Evolutionary conservation across 2,329 filamentous ascomycete genomes (phyloP).

Genomic region (Lasiodiplodia hormozganensis): DNA sequence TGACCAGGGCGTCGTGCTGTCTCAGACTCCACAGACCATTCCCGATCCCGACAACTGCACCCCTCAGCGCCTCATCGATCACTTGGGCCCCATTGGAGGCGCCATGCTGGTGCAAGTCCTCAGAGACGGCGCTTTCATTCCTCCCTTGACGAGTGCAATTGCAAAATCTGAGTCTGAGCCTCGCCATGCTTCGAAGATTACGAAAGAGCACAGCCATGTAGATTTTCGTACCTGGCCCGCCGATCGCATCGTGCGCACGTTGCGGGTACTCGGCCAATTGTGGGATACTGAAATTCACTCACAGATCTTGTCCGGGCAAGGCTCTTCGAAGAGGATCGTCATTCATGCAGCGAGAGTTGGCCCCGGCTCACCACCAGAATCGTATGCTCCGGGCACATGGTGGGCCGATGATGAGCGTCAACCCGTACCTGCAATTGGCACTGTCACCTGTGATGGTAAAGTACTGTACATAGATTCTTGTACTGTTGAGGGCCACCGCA

Average conservation of each 20-base stretch:
- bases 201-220: constrained; percentile 67
- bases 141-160: constrained; percentile 58
- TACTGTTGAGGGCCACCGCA: constrained; percentile 17
- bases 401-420: background rate
- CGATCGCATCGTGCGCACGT: constrained; percentile 60
- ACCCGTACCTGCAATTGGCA: constrained; percentile 5
- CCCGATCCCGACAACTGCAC: constrained; percentile 56
- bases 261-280: constrained; percentile 68
- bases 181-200: constrained; percentile 75
- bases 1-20: constrained; percentile 78
- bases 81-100: constrained; percentile 71
- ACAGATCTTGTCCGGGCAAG: background rate
- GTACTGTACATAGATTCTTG: constrained; percentile 20
- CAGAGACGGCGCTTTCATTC: constrained; percentile 67
- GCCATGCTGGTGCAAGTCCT: constrained; percentile 74
- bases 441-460: constrained; percentile 19
- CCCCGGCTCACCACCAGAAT: background rate
- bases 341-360: background rate
- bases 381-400: constrained; percentile 3
- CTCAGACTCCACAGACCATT: constrained; percentile 67
- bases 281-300: constrained; percentile 60
- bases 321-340: constrained; percentile 1
- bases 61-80: constrained; percentile 57
- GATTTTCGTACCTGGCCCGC: constrained; percentile 64
- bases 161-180: constrained; percentile 37